Base-by-base conservation (phyloP, 352 stramenopile genomes). In the Globisporangium uncinulatum region DNA sequence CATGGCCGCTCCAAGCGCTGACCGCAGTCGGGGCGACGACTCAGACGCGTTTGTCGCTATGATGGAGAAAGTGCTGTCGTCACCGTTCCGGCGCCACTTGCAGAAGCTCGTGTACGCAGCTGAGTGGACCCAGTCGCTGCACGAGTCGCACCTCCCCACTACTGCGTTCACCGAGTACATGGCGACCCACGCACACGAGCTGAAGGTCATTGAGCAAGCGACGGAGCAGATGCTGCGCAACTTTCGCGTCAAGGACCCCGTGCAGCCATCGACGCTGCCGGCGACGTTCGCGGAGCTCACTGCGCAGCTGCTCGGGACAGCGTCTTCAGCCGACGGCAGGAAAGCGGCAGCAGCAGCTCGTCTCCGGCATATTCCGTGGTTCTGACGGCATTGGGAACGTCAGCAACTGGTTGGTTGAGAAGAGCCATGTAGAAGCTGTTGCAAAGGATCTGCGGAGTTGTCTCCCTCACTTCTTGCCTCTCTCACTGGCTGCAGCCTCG, bases 51-150 rank as follows among this genome's bases (percentile, higher is more conserved):
- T 80, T 36, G 24, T 32, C 4, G 21, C 17, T 0, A 80, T 89
- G 65, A 43, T 86, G 31, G 46, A 64, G 29, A 89, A 87, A 56
- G 59, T 92, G 17, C 54, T 87, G 39, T 65, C 63, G 13, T 87
- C 77, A 37, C 58, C 73, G 0, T 89, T 92, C 59, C 75, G 82
- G 4, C 67, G 75, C 32, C 82, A 92, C 47, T 62, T 92, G 8
- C 53, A 79, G 11, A 87, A 89, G 61, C 57, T 87, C 9, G 54
- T 65, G 2, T 80, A 87, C 51, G 54, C 68, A 17, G 52, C 79
- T 20, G 77, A 87, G 56, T 92, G 82, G 77, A 54, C 32, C 5
- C 66, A 60, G 42, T 92, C 82, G 14, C 61, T 92, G 3, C 60
- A 65, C 11, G 72, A 87, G 46, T 87, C 77, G 1, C 82, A 92